These are phyloP conservation scores for Sodiomyces alkalinus DNA, from an alignment of 2,329 filamentous ascomycete genomes.

Conservation along the genomic window DNA sequence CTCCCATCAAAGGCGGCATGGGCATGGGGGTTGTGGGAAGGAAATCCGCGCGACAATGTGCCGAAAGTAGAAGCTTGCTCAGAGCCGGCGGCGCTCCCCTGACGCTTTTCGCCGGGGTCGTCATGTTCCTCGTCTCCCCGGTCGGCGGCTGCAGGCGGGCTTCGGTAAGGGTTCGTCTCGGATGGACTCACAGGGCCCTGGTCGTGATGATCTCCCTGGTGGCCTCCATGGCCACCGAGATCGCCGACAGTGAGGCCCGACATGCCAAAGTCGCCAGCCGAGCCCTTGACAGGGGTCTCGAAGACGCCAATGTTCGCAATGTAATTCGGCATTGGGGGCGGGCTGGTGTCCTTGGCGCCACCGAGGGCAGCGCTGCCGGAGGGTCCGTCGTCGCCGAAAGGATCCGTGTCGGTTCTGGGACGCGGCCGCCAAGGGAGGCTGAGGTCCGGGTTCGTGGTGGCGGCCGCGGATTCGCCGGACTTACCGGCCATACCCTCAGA, in stretches of 20 bases:
- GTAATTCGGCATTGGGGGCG: constrained; percentile 17
- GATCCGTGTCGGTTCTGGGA: constrained; percentile 58
- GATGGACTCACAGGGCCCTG: constrained; percentile 76
- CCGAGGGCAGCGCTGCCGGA: constrained; percentile 60
- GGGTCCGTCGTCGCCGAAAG: constrained; percentile 52
- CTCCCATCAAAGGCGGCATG: constrained; percentile 57
- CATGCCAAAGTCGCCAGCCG: constrained; percentile 46
- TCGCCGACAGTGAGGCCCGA: constrained; percentile 41
- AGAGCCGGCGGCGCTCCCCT: constrained; percentile 32
- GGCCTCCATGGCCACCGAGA: constrained; percentile 41
- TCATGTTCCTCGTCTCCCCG: constrained; percentile 50
- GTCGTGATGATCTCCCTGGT: no score
- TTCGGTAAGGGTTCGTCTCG: constrained; percentile 92
- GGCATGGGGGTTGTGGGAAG: constrained; percentile 15
- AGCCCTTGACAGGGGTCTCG: constrained; percentile 40
- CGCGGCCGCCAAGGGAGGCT: constrained; percentile 41
- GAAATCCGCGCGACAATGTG: constrained; percentile 34
- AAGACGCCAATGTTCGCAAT: constrained; percentile 23
- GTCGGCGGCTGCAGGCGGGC: constrained; percentile 69
- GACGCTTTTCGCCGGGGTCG: constrained; percentile 30
- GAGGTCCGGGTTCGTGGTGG: constrained; percentile 13
- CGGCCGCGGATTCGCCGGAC: constrained; percentile 30
- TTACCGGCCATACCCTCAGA: constrained; percentile 45
- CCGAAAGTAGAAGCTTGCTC: constrained; percentile 36
- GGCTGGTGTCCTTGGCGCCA: constrained; percentile 56